These are phyloP conservation scores for Clarkia xantiana DNA, from an alignment of 345 rosid genomes.

Conservation along the genomic window DNA sequence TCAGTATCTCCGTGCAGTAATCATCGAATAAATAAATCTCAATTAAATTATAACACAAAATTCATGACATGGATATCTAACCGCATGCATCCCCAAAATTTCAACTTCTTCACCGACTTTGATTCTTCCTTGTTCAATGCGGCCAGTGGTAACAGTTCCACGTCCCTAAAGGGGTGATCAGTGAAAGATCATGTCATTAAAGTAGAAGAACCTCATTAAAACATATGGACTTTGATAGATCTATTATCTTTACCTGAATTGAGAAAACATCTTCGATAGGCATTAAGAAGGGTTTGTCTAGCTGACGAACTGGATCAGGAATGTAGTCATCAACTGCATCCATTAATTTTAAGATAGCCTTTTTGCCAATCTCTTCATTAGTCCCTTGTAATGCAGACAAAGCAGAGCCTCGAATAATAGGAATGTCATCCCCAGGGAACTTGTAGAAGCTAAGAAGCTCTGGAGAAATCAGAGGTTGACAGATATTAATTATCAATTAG, in stretches of 20 bases:
- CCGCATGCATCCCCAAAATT: conserved; percentile 68
- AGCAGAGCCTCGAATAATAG: conserved; percentile 83
- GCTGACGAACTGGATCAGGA: conserved; percentile 89
- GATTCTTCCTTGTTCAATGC: conserved; percentile 79
- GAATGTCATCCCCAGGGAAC: conserved; percentile 99
- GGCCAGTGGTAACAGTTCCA: conserved; percentile 99
- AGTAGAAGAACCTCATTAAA: too few species aligned
- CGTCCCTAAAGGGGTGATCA: conserved; percentile 52
- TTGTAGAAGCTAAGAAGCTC: conserved; percentile 97
- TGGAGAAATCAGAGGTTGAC: conserved; percentile 20
- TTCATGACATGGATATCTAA: conserved; percentile 8
- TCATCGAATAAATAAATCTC: too few species aligned
- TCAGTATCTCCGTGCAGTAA: background rate
- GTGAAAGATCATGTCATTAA: background rate
- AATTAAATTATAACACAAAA: background rate
- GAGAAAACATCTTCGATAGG: conserved; percentile 99
- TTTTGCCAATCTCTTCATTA: conserved; percentile 76
- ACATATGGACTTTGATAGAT: too few species aligned
- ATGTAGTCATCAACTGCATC: conserved; percentile 95
- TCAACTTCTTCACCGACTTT: conserved; percentile 99
- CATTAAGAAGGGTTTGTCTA: conserved; percentile 93
- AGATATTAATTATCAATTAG: conserved; percentile 4
- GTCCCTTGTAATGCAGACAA: conserved; percentile 80
- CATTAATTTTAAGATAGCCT: conserved; percentile 86
- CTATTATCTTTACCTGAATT: conserved; percentile 39